A percentile compares a stretch with the other conserved stretches of the same genome.
Evolutionary conservation across 2,329 filamentous ascomycete species (phyloP).

Genomic region (Coleophoma crateriformis): DNA sequence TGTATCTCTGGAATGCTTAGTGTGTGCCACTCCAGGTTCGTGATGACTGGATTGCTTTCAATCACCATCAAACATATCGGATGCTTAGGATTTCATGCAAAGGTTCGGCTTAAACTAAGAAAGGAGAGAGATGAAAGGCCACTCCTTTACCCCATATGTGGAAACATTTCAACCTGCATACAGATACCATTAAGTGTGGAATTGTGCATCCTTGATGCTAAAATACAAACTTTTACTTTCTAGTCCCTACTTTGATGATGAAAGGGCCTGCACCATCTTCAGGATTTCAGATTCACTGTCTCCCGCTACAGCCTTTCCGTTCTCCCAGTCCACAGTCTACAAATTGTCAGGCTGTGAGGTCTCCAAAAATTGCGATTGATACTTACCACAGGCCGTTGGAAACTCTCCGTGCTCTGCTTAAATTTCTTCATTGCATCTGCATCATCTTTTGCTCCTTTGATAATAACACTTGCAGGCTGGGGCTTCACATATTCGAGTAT

Average conservation of each 20-base stretch:
- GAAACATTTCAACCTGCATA: background rate
- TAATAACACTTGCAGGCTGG: conserved; percentile 54
- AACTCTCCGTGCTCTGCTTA: conserved; percentile 61
- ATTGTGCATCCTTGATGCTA: conserved; percentile 2
- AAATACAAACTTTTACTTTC: background rate
- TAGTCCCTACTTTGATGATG: conserved; percentile 23
- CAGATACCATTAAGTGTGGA: background rate
- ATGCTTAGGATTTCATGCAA: background rate
- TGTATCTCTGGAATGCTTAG: too few relatives aligned
- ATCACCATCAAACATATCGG: background rate
- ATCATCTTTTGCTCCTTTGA: conserved; percentile 68
- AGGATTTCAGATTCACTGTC: conserved; percentile 86
- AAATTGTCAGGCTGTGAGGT: conserved; percentile 15
- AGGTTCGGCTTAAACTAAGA: background rate
- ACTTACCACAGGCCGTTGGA: conserved; percentile 74
- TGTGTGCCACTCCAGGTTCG: background rate
- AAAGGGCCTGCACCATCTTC: conserved; percentile 63
- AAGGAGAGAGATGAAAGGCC: background rate
- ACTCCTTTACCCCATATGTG: background rate
- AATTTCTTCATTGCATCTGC: conserved; percentile 77
- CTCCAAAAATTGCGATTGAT: conserved; percentile 2
- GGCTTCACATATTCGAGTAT: conserved; percentile 78
- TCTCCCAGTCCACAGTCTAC: conserved; percentile 84
- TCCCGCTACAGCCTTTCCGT: conserved; percentile 73
- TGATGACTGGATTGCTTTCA: background rate